Evolutionary conservation across 176 grass and related monocot genomes (phyloP).

Genomic region (Phoenix roebelenii): DNA sequence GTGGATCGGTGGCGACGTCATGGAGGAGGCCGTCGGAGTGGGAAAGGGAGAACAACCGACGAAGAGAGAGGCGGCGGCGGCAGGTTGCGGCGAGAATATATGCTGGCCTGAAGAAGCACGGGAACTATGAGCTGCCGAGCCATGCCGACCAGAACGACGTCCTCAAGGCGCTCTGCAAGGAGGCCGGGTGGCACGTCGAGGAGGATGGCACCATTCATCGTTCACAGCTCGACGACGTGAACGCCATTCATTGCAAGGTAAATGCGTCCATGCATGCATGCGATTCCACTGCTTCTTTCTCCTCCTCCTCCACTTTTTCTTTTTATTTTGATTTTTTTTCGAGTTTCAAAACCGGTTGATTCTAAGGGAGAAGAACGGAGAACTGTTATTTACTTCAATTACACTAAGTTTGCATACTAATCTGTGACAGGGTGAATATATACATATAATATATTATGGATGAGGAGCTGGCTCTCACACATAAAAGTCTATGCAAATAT

Average conservation of each 20-base stretch:
- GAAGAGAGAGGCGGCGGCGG: constrained; percentile 2
- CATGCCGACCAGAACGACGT: constrained; percentile 74
- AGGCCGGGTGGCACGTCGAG: constrained; percentile 17
- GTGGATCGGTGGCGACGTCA: constrained; percentile 37
- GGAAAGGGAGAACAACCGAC: constrained; percentile 22
- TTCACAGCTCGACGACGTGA: too few species aligned
- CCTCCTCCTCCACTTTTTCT: neutral
- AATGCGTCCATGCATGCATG: too few species aligned
- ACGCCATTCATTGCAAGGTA: constrained; percentile 1
- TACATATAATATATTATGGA: too few species aligned
- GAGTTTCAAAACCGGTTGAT: too few species aligned
- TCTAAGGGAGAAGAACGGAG: too few species aligned
- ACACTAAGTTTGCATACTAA: too few species aligned
- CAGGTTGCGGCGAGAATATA: constrained; percentile 8
- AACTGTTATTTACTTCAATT: too few species aligned
- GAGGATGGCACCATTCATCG: constrained; percentile 22
- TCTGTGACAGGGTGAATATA: too few species aligned
- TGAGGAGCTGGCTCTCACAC: too few species aligned
- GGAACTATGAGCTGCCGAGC: constrained; percentile 20
- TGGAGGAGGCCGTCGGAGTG: constrained; percentile 48
- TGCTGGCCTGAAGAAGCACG: constrained; percentile 8
- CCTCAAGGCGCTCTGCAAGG: constrained; percentile 19
- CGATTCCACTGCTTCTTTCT: too few species aligned
- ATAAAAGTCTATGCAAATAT: too few species aligned
- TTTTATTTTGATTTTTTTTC: neutral